phyloP scores from a whole-genome alignment of 352 stramenopile genomes.

The Phytophthora europaea region DNA sequence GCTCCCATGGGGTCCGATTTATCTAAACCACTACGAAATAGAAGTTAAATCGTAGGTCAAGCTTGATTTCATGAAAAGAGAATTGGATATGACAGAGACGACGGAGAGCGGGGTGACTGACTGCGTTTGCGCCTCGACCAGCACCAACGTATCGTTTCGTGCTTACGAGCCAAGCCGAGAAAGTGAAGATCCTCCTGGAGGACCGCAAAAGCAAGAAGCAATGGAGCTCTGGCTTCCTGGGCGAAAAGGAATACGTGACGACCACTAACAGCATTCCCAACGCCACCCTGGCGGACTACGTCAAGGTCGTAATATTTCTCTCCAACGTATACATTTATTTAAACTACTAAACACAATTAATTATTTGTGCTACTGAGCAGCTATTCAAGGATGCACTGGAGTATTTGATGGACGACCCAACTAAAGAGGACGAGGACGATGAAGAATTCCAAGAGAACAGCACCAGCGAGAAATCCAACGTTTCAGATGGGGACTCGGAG shows the following conservation, averaged over 20 bases:
- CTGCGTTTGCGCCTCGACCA: neutral
- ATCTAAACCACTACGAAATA: neutral
- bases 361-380: neutral
- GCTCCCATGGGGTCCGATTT: neutral
- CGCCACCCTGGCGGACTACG: neutral
- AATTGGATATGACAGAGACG: neutral
- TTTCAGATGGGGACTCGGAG: neutral
- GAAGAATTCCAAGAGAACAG: neutral
- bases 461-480: neutral
- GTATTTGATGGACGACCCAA: neutral
- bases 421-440: neutral
- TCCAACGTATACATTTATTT: neutral
- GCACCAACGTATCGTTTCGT: neutral
- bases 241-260: neutral
- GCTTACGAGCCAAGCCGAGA: neutral
- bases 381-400: slow-evolving; percentile 1
- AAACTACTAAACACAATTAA: neutral
- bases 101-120: neutral
- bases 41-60: neutral
- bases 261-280: neutral
- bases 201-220: neutral
- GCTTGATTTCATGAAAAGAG: neutral
- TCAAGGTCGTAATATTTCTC: neutral
- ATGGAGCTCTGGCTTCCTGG: neutral
- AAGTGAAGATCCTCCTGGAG: slow-evolving; percentile 1